Percentiles rank a stretch among this genome's conserved stretches.
phyloP scores from a whole-genome alignment of 331 rosid genomes.

The Dryas integrifolia region DNA sequence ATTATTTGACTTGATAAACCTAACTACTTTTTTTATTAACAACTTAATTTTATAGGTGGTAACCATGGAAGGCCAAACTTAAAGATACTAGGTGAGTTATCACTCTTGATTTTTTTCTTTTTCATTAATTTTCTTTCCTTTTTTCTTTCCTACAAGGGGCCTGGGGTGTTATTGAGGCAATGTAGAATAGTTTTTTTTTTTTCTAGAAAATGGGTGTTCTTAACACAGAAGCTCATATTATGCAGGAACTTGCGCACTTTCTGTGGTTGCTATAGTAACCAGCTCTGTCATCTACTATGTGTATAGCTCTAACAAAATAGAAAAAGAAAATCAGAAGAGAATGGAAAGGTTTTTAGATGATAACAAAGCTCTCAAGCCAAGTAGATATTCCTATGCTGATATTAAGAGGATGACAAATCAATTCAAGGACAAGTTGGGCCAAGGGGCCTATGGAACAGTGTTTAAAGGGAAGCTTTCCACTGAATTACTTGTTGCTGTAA shows the following conservation, averaged over 20 bases:
- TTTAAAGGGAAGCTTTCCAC: background rate
- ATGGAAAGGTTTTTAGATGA: slow-evolving; percentile 11
- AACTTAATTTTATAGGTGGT: background rate
- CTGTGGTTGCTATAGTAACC: background rate
- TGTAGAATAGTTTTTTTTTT: no score
- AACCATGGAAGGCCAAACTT: background rate
- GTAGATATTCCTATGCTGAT: slow-evolving; percentile 13
- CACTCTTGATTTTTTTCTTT: background rate
- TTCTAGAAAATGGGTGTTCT: no score
- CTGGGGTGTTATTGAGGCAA: background rate
- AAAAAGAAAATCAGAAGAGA: background rate
- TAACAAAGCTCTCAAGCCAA: slow-evolving; percentile 5
- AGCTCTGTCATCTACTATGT: background rate
- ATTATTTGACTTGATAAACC: background rate
- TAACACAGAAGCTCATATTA: no score
- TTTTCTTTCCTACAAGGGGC: no score
- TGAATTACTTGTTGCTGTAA: slow-evolving; percentile 11
- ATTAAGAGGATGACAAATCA: slow-evolving; percentile 12
- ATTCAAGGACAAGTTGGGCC: background rate
- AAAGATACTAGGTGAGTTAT: background rate
- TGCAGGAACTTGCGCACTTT: background rate
- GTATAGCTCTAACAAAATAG: background rate
- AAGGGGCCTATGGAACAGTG: slow-evolving; percentile 14
- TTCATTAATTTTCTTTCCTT: no score
- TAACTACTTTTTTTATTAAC: background rate